phyloP scores from a whole-genome alignment of 2,329 filamentous ascomycete species.

The Biscogniauxia marginata region DNA sequence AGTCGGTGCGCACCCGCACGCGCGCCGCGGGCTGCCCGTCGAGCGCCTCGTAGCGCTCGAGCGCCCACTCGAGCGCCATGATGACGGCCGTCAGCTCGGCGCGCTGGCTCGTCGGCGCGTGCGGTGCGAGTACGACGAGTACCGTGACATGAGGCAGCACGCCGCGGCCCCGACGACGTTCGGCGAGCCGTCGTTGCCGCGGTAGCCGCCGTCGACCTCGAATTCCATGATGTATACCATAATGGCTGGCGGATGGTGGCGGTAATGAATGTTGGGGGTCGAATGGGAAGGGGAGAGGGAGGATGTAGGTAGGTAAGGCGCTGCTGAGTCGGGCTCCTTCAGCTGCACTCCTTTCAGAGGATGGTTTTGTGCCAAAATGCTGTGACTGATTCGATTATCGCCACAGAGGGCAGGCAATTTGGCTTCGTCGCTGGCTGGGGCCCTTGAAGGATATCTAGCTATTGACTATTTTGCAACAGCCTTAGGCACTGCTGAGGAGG shows the following conservation, averaged over 20 bases:
- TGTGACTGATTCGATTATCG: too few relatives aligned
- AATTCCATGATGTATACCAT: conserved; percentile 37
- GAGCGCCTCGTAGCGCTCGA: conserved; percentile 30
- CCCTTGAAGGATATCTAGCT: too few relatives aligned
- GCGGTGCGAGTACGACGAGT: neutral
- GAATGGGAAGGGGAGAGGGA: too few relatives aligned
- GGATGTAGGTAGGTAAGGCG: too few relatives aligned
- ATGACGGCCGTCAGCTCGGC: conserved; percentile 40
- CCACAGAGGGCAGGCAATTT: too few relatives aligned
- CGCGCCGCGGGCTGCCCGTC: conserved; percentile 14
- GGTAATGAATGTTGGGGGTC: too few relatives aligned
- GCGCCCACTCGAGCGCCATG: conserved; percentile 46
- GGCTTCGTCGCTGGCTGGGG: too few relatives aligned
- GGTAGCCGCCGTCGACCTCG: conserved; percentile 35
- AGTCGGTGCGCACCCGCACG: conserved; percentile 36
- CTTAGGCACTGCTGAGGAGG: too few relatives aligned
- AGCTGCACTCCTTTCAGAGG: too few relatives aligned
- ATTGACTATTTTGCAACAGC: too few relatives aligned
- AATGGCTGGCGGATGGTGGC: neutral
- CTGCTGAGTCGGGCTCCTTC: too few relatives aligned
- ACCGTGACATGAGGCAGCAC: conserved; percentile 13
- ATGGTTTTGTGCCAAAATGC: too few relatives aligned
- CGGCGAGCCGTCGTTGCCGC: conserved; percentile 26
- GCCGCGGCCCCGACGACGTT: conserved; percentile 32
- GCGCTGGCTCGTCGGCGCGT: conserved; percentile 32